A percentile compares a stretch with the other conserved stretches of the same genome.
phyloP scores from a whole-genome alignment of 208 protist species.

The Willaertia magna region DNA sequence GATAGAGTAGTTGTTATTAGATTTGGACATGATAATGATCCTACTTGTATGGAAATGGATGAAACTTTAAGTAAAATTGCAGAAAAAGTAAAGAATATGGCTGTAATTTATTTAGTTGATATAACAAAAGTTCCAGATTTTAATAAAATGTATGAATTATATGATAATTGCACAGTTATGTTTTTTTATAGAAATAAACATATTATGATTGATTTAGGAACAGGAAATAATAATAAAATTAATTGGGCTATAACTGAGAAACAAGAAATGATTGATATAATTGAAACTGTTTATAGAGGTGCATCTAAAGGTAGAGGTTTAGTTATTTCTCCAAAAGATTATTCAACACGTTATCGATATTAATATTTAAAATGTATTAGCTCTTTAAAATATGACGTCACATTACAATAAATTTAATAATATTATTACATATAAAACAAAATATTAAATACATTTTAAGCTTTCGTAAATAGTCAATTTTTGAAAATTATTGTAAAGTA shows the following conservation, averaged over 20 bases:
- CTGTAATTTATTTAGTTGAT: conserved; percentile 79
- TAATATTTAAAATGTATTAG: conserved; percentile 22
- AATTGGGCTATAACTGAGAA: conserved; percentile 89
- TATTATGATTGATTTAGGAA: conserved; percentile 97
- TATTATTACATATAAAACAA: too few species aligned
- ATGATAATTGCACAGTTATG: conserved; percentile 94
- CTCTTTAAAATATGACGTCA: too few species aligned
- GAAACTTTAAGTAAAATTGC: conserved; percentile 40
- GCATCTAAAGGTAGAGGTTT: conserved; percentile 84
- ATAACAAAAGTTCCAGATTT: conserved; percentile 85
- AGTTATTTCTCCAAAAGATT: conserved; percentile 88
- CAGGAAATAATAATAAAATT: conserved; percentile 99
- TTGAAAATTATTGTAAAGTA: too few species aligned
- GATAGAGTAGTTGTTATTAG: conserved; percentile 69
- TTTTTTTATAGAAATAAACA: conserved; percentile 98
- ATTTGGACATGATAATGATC: conserved; percentile 74
- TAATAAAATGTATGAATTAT: conserved; percentile 96
- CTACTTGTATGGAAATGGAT: conserved; percentile 74
- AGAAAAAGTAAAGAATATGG: conserved; percentile 64
- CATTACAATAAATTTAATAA: too few species aligned
- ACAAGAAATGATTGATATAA: conserved; percentile 92
- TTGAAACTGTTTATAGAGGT: conserved; percentile 87
- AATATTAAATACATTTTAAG: too few species aligned
- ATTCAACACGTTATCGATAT: conserved; percentile 80
- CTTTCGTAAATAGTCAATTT: too few species aligned